Conservation (phyloP, 2,329 filamentous ascomycete genomes). For the Calonectria hawksworthii region DNA sequence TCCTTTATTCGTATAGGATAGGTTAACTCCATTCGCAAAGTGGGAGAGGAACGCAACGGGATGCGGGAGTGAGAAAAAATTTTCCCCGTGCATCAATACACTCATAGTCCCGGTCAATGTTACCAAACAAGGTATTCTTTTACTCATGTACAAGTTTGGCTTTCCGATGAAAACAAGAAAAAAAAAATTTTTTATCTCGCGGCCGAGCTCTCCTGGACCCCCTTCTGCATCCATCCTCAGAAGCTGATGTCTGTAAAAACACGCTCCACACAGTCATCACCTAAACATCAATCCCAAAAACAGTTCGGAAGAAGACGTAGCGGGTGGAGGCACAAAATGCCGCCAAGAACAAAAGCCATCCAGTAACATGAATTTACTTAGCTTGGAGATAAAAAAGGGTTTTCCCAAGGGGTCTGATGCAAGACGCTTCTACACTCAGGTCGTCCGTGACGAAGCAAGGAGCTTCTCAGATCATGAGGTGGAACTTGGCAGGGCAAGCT, state of each 20-base stretch:
- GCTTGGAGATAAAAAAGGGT: not conserved
- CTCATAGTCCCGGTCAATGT: not conserved
- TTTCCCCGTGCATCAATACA: conserved; percentile 15
- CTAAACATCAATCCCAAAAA: not conserved
- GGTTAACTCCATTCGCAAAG: conserved; percentile 4
- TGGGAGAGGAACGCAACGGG: not conserved
- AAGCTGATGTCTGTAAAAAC: not conserved
- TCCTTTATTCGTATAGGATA: not conserved
- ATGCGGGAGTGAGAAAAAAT: conserved; percentile 11
- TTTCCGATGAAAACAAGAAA: not conserved
- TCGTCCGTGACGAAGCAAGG: not conserved
- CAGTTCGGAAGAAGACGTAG: not conserved
- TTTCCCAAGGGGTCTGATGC: not conserved
- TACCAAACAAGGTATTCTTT: conserved; percentile 8
- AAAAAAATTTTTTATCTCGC: not conserved
- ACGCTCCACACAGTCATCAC: not conserved
- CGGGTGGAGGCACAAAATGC: not conserved
- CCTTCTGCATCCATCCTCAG: not conserved
- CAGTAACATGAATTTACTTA: not conserved
- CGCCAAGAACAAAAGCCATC: too few relatives aligned
- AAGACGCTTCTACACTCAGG: not conserved
- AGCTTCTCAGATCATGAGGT: not conserved
- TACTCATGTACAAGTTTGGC: not conserved
- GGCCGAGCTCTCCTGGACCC: not conserved
- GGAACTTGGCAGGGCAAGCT: not conserved